Evolutionary conservation across 768 basidiomycete genomes (phyloP).

Genomic region (Kwoniella bestiolae): DNA sequence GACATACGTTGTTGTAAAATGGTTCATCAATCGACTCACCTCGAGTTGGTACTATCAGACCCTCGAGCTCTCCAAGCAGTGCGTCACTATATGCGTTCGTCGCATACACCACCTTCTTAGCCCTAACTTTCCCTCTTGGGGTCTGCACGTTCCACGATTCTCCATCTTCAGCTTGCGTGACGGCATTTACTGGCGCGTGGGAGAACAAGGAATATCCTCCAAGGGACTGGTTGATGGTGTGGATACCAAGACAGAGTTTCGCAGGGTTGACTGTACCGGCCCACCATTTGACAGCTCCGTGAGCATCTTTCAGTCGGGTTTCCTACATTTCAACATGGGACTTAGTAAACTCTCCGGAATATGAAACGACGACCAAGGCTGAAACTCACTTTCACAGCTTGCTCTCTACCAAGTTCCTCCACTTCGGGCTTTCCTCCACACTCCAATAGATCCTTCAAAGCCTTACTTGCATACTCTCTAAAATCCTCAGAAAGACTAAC

Average conservation of each 20-base stretch:
- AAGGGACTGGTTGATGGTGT: conserved; percentile 18
- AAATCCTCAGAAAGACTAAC: conserved; percentile 46
- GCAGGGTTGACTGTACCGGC: conserved; percentile 45
- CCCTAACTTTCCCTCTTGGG: conserved; percentile 67
- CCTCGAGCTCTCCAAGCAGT: conserved; percentile 69
- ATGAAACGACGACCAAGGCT: no score
- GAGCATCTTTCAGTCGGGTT: conserved; percentile 19
- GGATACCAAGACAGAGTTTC: conserved; percentile 36
- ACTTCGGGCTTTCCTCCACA: conserved; percentile 28
- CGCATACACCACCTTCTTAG: conserved; percentile 75
- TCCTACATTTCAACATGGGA: conserved; percentile 5
- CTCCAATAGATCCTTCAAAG: conserved; percentile 26
- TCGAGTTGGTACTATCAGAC: conserved; percentile 40
- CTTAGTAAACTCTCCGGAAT: no score
- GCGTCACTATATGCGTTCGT: conserved; percentile 83
- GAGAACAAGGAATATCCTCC: conserved; percentile 37
- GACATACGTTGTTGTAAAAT: no score
- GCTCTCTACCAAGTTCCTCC: conserved; percentile 22
- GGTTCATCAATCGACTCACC: conserved; percentile 24
- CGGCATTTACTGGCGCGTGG: conserved; percentile 51
- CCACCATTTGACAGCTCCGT: conserved; percentile 33
- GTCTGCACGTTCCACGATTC: conserved; percentile 66
- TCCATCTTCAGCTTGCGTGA: conserved; percentile 13
- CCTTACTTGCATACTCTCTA: conserved; percentile 34
- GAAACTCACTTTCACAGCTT: conserved; percentile 17